These are phyloP conservation scores for Neurospora tetrasperma DNA, from an alignment of 495 filamentous ascomycete species.

Conservation along the genomic window DNA sequence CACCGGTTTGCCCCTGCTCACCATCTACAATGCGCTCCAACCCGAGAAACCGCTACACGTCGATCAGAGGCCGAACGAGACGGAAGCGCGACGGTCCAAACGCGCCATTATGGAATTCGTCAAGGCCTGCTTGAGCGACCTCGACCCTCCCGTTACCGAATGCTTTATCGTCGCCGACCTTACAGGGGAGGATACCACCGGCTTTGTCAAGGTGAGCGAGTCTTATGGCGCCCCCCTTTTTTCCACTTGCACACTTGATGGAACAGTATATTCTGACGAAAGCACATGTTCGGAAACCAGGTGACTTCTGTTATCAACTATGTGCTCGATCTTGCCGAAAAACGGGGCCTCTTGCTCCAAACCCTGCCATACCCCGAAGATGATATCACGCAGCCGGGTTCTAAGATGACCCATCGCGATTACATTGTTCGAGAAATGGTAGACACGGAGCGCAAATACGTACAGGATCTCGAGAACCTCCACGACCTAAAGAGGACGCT, in stretches of 20 bases:
- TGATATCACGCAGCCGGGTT: conserved; percentile 33
- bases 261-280: not conserved
- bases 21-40: conserved; percentile 75
- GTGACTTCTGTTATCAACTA: conserved; percentile 69
- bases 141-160: conserved; percentile 67
- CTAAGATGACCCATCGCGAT: conserved; percentile 67
- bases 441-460: conserved; percentile 92
- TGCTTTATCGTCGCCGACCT: conserved; percentile 88
- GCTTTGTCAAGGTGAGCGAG: conserved; percentile 76
- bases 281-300: conserved; percentile 7
- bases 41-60: conserved; percentile 55
- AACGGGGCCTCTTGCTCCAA: conserved; percentile 57
- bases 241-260: not conserved
- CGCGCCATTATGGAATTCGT: conserved; percentile 47
- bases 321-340: conserved; percentile 77
- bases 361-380: conserved; percentile 37
- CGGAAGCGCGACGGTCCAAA: conserved; percentile 58
- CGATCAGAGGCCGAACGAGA: conserved; percentile 40
- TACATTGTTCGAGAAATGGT: conserved; percentile 85
- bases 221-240: not conserved
- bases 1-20: conserved; percentile 73
- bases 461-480: conserved; percentile 92
- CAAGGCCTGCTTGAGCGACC: conserved; percentile 47
- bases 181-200: conserved; percentile 88
- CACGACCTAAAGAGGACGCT: conserved; percentile 86